Base-by-base conservation (phyloP, 805 yeast genomes). In the Saturnispora sekii region DNA sequence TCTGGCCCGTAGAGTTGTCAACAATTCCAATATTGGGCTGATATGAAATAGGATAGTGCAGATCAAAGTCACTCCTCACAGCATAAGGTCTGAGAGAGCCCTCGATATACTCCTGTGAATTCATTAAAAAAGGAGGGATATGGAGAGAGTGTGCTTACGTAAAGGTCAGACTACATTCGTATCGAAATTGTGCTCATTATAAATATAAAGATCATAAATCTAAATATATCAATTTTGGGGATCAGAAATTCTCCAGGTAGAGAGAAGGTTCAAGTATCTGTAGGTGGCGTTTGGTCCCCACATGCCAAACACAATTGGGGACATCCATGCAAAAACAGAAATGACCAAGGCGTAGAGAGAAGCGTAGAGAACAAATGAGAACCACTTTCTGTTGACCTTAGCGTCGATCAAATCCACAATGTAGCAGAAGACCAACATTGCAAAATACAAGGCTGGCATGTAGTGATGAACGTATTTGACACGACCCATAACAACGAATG, bases 381-480 rank as follows among this genome's bases (percentile, higher is more conserved):
- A 56, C 15, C 51, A 37, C 12, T 46, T 50, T 43, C 54, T 45
- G 45, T 57, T 52, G 32, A 57, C 52, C 32, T 35, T 49, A 7
- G 51, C 41, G 11, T 55, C 53, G 35, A 54, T 38, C 5, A 48
- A 47, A 57, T 81, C 86, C 39, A 81, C 65, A 51, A 75, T 66
- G 62, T 77, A 84, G 46, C 76, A 77, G 53, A 78, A 71, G 29
- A 86, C 81, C 51, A 89, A 68, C 69, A 88, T 81, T 41, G 97
- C 97, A 68, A 90, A 90, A 66, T 84, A 90, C 51, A 89, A 73
- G 1, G 97, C 96, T 11, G 98, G 98, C 53, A 88, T 76, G 64
- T 90, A 90, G 63, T 90, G 98, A 66, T 90, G 98, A 31, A 90
- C 93, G 62, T 93, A 90, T 2, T 95, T 88, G 46, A 93, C 97